Base-by-base conservation (phyloP, 2,329 filamentous ascomycete genomes). In the Hypoxylon sp. region DNA sequence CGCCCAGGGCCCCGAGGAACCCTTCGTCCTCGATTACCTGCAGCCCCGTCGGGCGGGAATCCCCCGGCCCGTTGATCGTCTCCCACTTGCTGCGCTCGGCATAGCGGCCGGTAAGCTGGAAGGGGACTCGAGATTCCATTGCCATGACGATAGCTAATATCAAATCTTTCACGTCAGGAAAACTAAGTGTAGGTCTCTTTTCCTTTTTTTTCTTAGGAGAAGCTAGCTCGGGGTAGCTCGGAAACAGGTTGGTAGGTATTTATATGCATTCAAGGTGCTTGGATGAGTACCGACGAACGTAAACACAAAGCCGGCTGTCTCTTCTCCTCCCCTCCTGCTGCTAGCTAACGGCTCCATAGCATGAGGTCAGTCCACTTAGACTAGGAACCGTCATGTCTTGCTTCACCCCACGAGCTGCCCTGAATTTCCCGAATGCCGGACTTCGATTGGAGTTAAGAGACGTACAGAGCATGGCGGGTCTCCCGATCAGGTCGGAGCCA, bases 41-140 rank as follows among this genome's bases (percentile, higher is more conserved):
- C 17, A 71, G 35, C 5, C 73, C 75, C 3, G 75, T 77, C 4
- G 74, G 74, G 4, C 74, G 72, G n/a, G 68, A 66, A 63, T 77
- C 75, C 5, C 73, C 74, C 2, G 74, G 68, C 8, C 75, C 75
- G 41, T 60, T 48, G 37, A 66, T 48, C 29, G 60, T 62, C 33
- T 67, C 61, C 61, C 60, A 68, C 41, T 62, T 63, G 50, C 58
- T 59, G 20, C 45, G 52, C 20, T 64, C 64, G 37, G 67, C 62
- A 21, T 67, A 67, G 11, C 67, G 65, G 46, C 65, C 65, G 6
- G 64, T 63, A 18, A 67, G 64, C 46, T 60, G 61, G 35, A 61
- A 62, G n/a, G 61, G 61, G 17, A 45, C 40, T n/a, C 38, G 33
- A n/a, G 55, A 63, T 47, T 52, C 7, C 51, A 59, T 38, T 31